Evolutionary conservation across 148 eudicot genomes (phyloP).

Genomic region (Arctostaphylos glauca): DNA sequence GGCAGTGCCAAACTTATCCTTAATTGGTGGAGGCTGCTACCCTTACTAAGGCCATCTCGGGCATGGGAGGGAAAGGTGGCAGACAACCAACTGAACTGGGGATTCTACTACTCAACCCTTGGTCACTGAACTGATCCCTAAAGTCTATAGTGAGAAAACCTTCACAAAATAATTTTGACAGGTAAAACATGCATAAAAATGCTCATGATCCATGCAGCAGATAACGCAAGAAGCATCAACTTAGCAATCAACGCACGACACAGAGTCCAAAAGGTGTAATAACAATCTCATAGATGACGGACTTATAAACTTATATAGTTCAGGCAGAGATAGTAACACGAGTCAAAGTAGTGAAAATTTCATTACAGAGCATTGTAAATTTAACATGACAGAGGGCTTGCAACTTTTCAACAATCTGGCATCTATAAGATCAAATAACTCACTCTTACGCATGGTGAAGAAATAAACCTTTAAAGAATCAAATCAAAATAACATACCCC

Average conservation of each 20-base stretch:
- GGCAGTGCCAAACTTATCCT: neutral
- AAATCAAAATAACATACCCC: neutral
- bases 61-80: no score
- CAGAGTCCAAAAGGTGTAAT: neutral
- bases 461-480: neutral
- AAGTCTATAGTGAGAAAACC: neutral
- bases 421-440: slow-evolving; percentile 4
- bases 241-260: neutral
- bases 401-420: no score
- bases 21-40: neutral
- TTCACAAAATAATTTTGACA: neutral
- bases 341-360: neutral
- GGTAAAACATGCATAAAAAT: no score
- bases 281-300: neutral
- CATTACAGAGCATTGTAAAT: neutral
- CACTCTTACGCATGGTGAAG: neutral
- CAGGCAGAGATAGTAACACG: neutral
- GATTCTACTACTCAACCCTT: no score
- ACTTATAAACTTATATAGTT: neutral
- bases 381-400: neutral
- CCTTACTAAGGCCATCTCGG: no score
- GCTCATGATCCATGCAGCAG: neutral
- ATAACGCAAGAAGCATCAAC: neutral
- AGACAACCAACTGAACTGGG: no score
- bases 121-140: neutral